Evolutionary conservation across 2,329 filamentous ascomycete species (phyloP).

Genomic region (Talaromyces sp.): DNA sequence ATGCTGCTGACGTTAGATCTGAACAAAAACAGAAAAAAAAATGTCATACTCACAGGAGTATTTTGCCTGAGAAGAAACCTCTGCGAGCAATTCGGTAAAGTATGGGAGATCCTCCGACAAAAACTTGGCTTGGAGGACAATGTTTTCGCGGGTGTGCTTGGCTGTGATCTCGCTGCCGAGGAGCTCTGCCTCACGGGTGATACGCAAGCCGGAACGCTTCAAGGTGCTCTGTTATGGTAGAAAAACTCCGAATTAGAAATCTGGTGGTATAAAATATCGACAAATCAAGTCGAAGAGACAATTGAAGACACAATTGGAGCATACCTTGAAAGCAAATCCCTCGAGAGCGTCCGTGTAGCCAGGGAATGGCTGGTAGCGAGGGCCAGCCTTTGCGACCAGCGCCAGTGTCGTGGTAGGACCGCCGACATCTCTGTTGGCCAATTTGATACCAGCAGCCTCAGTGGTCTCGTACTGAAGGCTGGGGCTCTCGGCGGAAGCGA

Average conservation of each 20-base stretch:
- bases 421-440: conserved; percentile 82
- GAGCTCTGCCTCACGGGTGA: conserved; percentile 91
- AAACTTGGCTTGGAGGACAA: conserved; percentile 92
- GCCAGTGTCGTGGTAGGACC: conserved; percentile 88
- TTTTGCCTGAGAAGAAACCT: conserved; percentile 83
- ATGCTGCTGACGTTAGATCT: conserved; percentile 49
- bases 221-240: conserved; percentile 60
- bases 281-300: not conserved
- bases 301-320: conserved; percentile 21
- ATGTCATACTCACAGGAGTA: conserved; percentile 56
- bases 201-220: conserved; percentile 83
- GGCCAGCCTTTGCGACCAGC: conserved; percentile 88
- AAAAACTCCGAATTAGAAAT: conserved; percentile 12
- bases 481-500: conserved; percentile 62
- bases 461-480: conserved; percentile 83
- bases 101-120: conserved; percentile 93
- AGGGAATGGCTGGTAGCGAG: conserved; percentile 83
- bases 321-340: conserved; percentile 95
- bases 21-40: not conserved
- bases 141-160: conserved; percentile 87
- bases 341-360: conserved; percentile 86
- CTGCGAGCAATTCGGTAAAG: conserved; percentile 90
- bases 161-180: conserved; percentile 84
- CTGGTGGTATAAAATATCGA: not conserved
- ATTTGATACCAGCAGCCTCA: conserved; percentile 83